Percentiles rank a stretch among this genome's conserved stretches.
phyloP scores from a whole-genome alignment of 148 eudicot species.

The Talinum fruticosum region DNA sequence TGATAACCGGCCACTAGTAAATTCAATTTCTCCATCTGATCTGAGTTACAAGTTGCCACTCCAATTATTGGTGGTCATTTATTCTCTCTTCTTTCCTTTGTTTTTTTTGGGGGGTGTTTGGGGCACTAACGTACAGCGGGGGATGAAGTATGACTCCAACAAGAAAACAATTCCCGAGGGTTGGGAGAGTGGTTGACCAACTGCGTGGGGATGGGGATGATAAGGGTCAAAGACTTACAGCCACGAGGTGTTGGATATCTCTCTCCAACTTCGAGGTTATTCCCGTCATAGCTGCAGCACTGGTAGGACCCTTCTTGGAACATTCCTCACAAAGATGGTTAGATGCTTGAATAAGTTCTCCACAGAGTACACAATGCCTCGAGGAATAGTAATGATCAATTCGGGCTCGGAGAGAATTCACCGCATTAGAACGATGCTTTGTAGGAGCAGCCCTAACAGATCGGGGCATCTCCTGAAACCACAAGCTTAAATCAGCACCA shows the following conservation, averaged over 20 bases:
- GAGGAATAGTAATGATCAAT: slow-evolving; percentile 83
- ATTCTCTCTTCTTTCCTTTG: no score
- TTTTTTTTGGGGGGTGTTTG: no score
- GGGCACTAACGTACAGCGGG: no score
- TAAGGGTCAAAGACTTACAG: slow-evolving; percentile 52
- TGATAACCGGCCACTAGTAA: no score
- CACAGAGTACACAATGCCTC: slow-evolving; percentile 77
- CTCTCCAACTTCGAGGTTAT: slow-evolving; percentile 80
- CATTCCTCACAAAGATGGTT: slow-evolving; percentile 62
- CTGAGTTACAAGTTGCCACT: no score
- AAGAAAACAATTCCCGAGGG: no score
- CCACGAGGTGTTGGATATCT: slow-evolving; percentile 79
- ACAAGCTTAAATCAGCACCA: slow-evolving; percentile 71
- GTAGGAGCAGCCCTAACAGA: slow-evolving; percentile 54
- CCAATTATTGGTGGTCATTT: no score
- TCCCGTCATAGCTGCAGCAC: slow-evolving; percentile 56
- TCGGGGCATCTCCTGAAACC: slow-evolving; percentile 85
- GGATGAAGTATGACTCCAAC: no score
- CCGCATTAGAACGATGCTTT: slow-evolving; percentile 44
- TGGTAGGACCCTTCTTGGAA: slow-evolving; percentile 49
- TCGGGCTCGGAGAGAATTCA: slow-evolving; percentile 62
- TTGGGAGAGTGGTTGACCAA: no score
- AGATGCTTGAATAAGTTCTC: slow-evolving; percentile 60
- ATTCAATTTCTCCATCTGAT: no score
- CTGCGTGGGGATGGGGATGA: background rate